phyloP scores from a whole-genome alignment of 495 filamentous ascomycete species.

The Penicillium malachiteum region DNA sequence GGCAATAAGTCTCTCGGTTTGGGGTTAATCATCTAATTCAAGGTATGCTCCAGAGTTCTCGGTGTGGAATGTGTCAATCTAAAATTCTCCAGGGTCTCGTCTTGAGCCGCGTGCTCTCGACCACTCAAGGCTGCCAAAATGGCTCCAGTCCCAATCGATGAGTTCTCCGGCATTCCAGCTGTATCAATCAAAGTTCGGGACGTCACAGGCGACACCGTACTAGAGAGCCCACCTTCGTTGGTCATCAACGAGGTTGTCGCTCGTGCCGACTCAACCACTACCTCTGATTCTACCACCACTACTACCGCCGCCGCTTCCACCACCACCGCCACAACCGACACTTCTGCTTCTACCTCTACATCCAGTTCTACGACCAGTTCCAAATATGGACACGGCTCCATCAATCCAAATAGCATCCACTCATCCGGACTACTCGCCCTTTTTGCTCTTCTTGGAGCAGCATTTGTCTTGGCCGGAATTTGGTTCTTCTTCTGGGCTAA shows the following conservation, averaged over 20 bases:
- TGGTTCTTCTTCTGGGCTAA: constrained; percentile 99
- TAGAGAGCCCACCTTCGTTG: constrained; percentile 6
- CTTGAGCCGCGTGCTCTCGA: constrained; percentile 43
- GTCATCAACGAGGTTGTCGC: constrained; percentile 17
- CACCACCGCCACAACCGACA: constrained; percentile 12
- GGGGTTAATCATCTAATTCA: constrained; percentile 12
- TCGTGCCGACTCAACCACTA: constrained; percentile 24
- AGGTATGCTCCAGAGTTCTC: constrained; percentile 9
- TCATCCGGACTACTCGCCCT: constrained; percentile 79
- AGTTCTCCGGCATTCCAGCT: constrained; percentile 29
- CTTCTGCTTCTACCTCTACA: constrained; percentile 8
- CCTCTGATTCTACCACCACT: constrained; percentile 16
- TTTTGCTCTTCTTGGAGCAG: constrained; percentile 79
- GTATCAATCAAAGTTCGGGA: constrained; percentile 13
- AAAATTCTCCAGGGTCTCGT: constrained; percentile 27
- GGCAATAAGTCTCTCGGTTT: constrained; percentile 4
- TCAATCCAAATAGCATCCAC: constrained; percentile 70
- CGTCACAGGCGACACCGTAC: constrained; percentile 1
- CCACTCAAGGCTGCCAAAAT: constrained; percentile 27
- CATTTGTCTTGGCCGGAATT: constrained; percentile 71
- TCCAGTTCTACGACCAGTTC: constrained; percentile 17
- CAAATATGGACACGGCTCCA: constrained; percentile 50
- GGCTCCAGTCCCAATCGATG: constrained; percentile 33
- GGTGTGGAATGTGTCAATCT: constrained; percentile 8
- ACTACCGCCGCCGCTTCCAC: constrained; percentile 18